Evolutionary conservation across 1,284 basidiomycete species (phyloP), one percentile per base, ranked within the genome.

Genomic region (Austropuccinia psidii): DNA sequence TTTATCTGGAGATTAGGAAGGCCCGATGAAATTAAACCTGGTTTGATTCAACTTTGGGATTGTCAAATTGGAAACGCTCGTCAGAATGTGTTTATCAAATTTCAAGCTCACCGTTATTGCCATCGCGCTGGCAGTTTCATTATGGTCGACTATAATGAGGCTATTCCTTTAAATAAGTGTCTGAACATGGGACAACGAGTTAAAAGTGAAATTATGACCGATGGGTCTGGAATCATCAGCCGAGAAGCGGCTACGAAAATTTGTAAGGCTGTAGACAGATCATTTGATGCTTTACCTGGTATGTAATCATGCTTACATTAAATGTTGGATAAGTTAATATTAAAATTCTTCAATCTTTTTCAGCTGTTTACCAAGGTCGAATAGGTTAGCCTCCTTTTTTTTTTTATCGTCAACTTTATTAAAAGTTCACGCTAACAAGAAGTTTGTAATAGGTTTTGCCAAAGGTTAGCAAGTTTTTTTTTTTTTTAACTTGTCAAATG

Each of bases 141-240:
- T 11, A 24, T 31, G 4, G 24, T 9, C 0, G 57, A 60, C 21
- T 39, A 49, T 49, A 27, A 29, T 1, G 17, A 37, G 31, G 19
- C 19, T n/a, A 7, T 72, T 35, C 19, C 24, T 7, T 13, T 47
- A 1, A 24, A 61, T 1, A 17, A 60, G 4, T 72, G 57, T 35
- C 15, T 58, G 31, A 11, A 21, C 27, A 45, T 72, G 43, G 47
- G 57, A 21, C 11, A 41, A 21, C n/a, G n/a, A n/a, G n/a, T n/a
- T n/a, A n/a, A n/a, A n/a, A 45, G 24, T 21, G 55, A 60, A 61
- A 50, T 72, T 15, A 72, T 72, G 68, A 72, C 68, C 27, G 68
- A 72, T 47, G 68, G 68, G 24, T 55, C 68, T 33, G 68, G 52
- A 17, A 55, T 55, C 9, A 60, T 72, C 57, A 72, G 68, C 61